A percentile compares a stretch with the other conserved stretches of the same genome.
Conservation (phyloP, 768 basidiomycete species). For the Trametes maxima region DNA sequence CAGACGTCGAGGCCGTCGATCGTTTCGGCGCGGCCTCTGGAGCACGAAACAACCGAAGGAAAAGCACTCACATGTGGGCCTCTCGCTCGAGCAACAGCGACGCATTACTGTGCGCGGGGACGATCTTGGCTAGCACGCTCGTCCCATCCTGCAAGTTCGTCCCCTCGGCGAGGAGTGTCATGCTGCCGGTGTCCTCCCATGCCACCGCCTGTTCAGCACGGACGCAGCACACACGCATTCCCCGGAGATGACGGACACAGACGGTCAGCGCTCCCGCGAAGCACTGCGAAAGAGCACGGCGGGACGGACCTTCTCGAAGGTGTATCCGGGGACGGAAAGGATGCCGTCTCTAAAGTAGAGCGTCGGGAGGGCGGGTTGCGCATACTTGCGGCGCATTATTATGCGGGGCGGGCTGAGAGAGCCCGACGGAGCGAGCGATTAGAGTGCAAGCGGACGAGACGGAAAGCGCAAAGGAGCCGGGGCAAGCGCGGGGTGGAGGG, state of each 20-base stretch:
- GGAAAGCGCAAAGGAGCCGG: background rate
- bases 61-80: constrained; percentile 61
- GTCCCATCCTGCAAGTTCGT: constrained; percentile 71
- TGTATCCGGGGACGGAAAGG: constrained; percentile 71
- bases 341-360: constrained; percentile 56
- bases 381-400: constrained; percentile 62
- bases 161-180: constrained; percentile 70
- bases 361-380: constrained; percentile 58
- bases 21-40: background rate
- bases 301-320: constrained; percentile 61
- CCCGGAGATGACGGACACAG: background rate
- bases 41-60: background rate
- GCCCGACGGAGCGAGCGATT: background rate
- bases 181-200: constrained; percentile 76
- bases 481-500: background rate
- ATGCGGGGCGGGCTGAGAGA: constrained; percentile 9
- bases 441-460: background rate
- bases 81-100: constrained; percentile 74
- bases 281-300: background rate
- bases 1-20: background rate
- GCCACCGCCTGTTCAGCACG: constrained; percentile 46
- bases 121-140: constrained; percentile 71
- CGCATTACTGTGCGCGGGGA: constrained; percentile 69
- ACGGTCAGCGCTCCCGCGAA: constrained; percentile 1
- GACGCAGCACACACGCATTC: background rate